phyloP scores from a whole-genome alignment of 305 asterid genomes.

The Vinca major region DNA sequence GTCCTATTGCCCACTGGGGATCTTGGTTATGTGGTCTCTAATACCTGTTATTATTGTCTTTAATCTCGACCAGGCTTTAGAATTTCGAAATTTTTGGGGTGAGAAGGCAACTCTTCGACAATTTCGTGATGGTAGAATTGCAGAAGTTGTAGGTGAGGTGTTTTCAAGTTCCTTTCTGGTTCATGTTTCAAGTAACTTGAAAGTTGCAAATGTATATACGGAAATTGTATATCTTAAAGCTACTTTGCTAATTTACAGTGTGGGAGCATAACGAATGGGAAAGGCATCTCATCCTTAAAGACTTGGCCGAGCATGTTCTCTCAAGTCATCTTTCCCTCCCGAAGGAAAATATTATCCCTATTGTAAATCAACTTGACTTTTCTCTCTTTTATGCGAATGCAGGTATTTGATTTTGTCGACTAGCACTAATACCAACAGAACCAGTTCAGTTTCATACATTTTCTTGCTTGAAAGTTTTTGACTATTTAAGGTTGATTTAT shows the following conservation, averaged over 20 bases:
- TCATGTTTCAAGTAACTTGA: slow-evolving; percentile 7
- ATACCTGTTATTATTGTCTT: slow-evolving; percentile 2
- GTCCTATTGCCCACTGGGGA: background rate
- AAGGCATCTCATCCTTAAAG: slow-evolving; percentile 76
- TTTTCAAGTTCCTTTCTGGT: slow-evolving; percentile 20
- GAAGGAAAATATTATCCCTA: slow-evolving; percentile 41
- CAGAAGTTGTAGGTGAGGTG: slow-evolving; percentile 86
- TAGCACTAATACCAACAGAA: background rate
- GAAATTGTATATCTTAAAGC: background rate
- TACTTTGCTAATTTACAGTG: slow-evolving; percentile 36
- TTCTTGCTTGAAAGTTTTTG: slow-evolving; percentile 9
- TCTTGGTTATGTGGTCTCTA: slow-evolving; percentile 11
- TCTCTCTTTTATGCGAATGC: slow-evolving; percentile 48
- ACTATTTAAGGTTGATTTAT: slow-evolving; percentile 10
- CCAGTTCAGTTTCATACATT: background rate
- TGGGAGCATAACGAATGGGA: slow-evolving; percentile 81
- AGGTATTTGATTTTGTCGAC: slow-evolving; percentile 34
- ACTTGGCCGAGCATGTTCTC: slow-evolving; percentile 64
- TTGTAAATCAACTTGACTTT: slow-evolving; percentile 92
- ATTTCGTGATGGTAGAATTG: slow-evolving; percentile 84
- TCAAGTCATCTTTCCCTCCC: slow-evolving; percentile 76
- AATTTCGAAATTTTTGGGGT: slow-evolving; percentile 94
- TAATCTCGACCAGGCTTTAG: slow-evolving; percentile 51
- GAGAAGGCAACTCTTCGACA: slow-evolving; percentile 79
- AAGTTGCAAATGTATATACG: background rate